Conservation (phyloP, 345 rosid genomes). For the Clarkia xantiana region DNA sequence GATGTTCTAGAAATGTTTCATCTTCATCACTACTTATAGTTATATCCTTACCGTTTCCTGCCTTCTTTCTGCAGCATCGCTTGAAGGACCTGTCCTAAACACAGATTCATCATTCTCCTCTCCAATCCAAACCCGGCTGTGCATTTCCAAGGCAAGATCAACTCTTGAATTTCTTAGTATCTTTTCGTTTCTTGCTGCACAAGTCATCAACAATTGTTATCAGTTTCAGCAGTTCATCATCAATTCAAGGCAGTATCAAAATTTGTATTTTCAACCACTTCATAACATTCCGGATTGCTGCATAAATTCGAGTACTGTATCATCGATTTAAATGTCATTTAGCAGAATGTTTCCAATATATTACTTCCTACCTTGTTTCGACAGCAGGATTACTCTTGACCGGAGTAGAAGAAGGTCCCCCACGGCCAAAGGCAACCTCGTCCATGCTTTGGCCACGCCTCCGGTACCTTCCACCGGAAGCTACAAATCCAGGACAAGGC, state of each 20-base stretch:
- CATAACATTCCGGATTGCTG: not conserved
- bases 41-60: too few species aligned
- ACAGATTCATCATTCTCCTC: too few species aligned
- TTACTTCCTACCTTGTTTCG: conserved; percentile 19
- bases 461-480: conserved; percentile 71
- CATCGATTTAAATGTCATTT: not conserved
- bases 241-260: not conserved
- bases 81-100: too few species aligned
- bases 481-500: conserved; percentile 80
- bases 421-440: conserved; percentile 63
- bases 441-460: conserved; percentile 89
- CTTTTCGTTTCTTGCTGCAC: conserved; percentile 25
- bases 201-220: conserved; percentile 6
- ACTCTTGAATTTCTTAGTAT: conserved; percentile 18
- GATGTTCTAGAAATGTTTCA: too few species aligned
- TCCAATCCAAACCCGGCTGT: too few species aligned
- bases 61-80: too few species aligned
- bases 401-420: conserved; percentile 9
- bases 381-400: conserved; percentile 9
- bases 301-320: too few species aligned
- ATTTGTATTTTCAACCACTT: not conserved
- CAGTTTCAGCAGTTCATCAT: not conserved
- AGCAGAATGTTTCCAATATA: not conserved
- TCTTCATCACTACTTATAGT: too few species aligned
- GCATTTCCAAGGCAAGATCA: conserved; percentile 3